Evolutionary conservation across 225 moss, liverwort and hornwort species (phyloP), one percentile per base, ranked within the genome.

Genomic region (Anthoceros angustus): DNA sequence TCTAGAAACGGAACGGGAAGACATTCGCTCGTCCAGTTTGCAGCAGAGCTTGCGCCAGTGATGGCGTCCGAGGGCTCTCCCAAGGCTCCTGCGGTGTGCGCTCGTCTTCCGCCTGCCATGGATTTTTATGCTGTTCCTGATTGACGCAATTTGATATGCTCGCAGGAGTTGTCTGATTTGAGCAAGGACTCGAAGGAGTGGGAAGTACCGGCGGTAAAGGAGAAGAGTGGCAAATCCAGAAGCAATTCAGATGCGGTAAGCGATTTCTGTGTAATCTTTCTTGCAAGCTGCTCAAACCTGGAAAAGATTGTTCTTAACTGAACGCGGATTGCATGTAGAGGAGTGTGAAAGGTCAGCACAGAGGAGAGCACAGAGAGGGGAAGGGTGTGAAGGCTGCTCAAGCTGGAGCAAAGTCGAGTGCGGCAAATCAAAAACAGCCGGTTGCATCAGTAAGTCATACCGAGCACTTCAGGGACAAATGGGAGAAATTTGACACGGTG

Each of bases 401-500:
- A 6, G n/a, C n/a, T 55, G 55, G 55, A 20, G 14, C 55, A 20
- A 55, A 55, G n/a, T 18, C 55, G 14, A 20, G 55, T 55, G 55
- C 55, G 18, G 12, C 55, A 18, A 7, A 18, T 9, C 55, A 55
- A 20, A 55, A 55, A 12, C 55, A 55, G 23, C 55, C 55, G 18
- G 55, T 20, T 55, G 55, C 55, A 55, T 55, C 55, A 5, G 55
- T 8, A 55, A 55, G 55, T 20, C 55, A 55, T 55, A 55, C 55
- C 55, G 55, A 55, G n/a, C 23, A 55, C n/a, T 55, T 55, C 55
- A 55, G 55, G 55, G 55, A 55, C 55, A 55, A 55, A 23, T 55
- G 55, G 55, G 55, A 55, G n/a, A 55, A 55, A 23, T 55, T 55
- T 55, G 55, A 55, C 5, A 55, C 55, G 55, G 55, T 55, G 55